Evolutionary conservation across 1,284 basidiomycete genomes (phyloP).

Genomic region (Ganoderma multipileum): DNA sequence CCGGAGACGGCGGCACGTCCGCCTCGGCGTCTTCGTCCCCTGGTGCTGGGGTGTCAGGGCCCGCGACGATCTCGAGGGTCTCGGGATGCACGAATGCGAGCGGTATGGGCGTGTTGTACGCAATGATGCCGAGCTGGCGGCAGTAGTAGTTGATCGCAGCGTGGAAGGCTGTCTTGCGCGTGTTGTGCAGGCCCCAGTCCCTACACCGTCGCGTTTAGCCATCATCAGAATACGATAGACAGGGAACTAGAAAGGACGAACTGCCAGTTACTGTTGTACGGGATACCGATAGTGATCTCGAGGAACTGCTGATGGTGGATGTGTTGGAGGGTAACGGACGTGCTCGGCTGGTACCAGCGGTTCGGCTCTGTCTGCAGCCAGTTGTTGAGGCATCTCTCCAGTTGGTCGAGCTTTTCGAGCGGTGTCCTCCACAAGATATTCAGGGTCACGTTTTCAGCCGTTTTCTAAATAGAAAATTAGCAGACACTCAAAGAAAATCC

Average conservation of each 20-base stretch:
- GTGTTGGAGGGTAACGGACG: constrained; percentile 64
- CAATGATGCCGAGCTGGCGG: constrained; percentile 68
- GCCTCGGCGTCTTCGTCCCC: constrained; percentile 34
- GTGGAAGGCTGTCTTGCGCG: constrained; percentile 76
- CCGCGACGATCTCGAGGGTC: constrained; percentile 37
- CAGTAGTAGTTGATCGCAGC: constrained; percentile 77
- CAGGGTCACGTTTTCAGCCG: constrained; percentile 68
- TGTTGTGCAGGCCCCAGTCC: constrained; percentile 69
- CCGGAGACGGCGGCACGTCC: constrained; percentile 25
- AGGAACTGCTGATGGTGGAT: constrained; percentile 70
- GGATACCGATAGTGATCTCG: constrained; percentile 71
- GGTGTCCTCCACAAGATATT: constrained; percentile 80
- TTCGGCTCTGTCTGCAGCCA: constrained; percentile 81
- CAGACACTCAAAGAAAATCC: too few species aligned
- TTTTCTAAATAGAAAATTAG: constrained; percentile 53
- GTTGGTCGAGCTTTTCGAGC: constrained; percentile 68
- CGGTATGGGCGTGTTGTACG: constrained; percentile 63
- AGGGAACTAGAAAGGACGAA: constrained; percentile 13
- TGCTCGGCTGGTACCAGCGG: constrained; percentile 74
- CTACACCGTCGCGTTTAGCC: constrained; percentile 11
- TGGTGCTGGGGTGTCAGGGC: constrained; percentile 4
- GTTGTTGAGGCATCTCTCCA: constrained; percentile 69
- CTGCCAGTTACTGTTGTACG: constrained; percentile 57
- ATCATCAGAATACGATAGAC: too few species aligned
- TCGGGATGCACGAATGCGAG: constrained; percentile 56